Evolutionary conservation across 2,329 filamentous ascomycete genomes (phyloP).

Genomic region (Westerdykella ornata): DNA sequence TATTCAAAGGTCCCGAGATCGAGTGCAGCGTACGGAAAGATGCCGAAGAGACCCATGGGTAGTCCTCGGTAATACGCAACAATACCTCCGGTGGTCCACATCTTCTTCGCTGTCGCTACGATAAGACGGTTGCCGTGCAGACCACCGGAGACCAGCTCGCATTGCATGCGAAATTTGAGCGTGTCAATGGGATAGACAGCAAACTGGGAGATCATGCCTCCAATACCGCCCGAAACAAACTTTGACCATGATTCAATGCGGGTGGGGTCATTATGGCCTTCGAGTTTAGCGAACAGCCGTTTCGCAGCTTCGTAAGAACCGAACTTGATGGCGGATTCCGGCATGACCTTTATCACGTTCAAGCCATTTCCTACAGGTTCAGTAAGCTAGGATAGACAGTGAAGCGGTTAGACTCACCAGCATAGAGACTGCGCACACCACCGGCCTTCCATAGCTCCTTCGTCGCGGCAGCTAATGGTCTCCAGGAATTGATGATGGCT

Average conservation of each 20-base stretch:
- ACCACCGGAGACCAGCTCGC: slow-evolving; percentile 82
- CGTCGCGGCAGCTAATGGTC: slow-evolving; percentile 65
- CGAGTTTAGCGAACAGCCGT: slow-evolving; percentile 72
- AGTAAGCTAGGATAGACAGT: slow-evolving; percentile 11
- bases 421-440: slow-evolving; percentile 83
- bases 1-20: slow-evolving; percentile 95
- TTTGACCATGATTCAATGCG: slow-evolving; percentile 77
- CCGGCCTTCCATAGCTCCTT: slow-evolving; percentile 78
- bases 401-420: slow-evolving; percentile 55
- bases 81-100: slow-evolving; percentile 71
- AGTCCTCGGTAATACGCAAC: slow-evolving; percentile 82
- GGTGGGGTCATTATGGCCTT: slow-evolving; percentile 78
- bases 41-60: slow-evolving; percentile 87
- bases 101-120: slow-evolving; percentile 73
- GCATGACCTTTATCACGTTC: slow-evolving; percentile 97
- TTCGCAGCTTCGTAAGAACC: slow-evolving; percentile 95
- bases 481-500: slow-evolving; percentile 59
- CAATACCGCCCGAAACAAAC: slow-evolving; percentile 83
- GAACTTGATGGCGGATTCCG: slow-evolving; percentile 96
- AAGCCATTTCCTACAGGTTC: slow-evolving; percentile 70
- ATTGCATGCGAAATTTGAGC: slow-evolving; percentile 82
- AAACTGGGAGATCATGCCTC: slow-evolving; percentile 88
- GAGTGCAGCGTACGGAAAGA: slow-evolving; percentile 97
- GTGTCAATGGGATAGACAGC: slow-evolving; percentile 93
- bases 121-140: slow-evolving; percentile 78